phyloP scores from a whole-genome alignment of 2,329 filamentous ascomycete genomes.

The Xylariaceae sp. region DNA sequence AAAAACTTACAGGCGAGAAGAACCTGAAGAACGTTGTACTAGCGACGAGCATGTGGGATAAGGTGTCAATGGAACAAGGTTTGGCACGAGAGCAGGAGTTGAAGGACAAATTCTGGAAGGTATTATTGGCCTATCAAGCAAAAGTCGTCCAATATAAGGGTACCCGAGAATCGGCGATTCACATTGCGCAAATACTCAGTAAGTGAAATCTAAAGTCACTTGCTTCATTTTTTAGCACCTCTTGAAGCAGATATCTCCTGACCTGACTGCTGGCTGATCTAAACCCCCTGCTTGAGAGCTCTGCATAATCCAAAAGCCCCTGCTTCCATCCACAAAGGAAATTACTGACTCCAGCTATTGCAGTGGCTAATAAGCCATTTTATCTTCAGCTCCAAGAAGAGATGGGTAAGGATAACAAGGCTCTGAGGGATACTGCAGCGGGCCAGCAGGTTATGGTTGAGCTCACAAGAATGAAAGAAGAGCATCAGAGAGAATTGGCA shows the following conservation, averaged over 20 bases:
- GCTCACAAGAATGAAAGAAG: conserved; percentile 59
- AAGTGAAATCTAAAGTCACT: too few species aligned
- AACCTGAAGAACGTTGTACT: conserved; percentile 48
- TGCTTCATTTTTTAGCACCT: too few species aligned
- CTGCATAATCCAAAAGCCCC: too few species aligned
- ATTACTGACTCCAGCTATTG: too few species aligned
- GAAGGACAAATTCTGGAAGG: conserved; percentile 46
- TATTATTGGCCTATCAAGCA: conserved; percentile 43
- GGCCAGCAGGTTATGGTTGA: conserved; percentile 63
- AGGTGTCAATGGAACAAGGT: conserved; percentile 38
- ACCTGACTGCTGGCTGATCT: too few species aligned
- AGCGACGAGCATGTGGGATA: conserved; percentile 51
- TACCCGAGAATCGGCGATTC: conserved; percentile 31
- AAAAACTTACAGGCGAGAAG: conserved; percentile 49
- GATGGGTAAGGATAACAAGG: conserved; percentile 62
- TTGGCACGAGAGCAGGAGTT: conserved; percentile 39
- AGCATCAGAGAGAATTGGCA: conserved; percentile 63
- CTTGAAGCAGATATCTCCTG: too few species aligned
- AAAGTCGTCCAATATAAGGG: conserved; percentile 34
- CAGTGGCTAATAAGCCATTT: conserved; percentile 69
- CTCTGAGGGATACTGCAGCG: conserved; percentile 51
- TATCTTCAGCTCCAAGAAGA: conserved; percentile 73
- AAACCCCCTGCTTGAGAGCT: too few species aligned
- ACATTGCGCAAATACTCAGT: conserved; percentile 30
- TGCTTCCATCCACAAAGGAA: too few species aligned